phyloP scores from a whole-genome alignment of 768 basidiomycete genomes.

The Lentinula sp. region DNA sequence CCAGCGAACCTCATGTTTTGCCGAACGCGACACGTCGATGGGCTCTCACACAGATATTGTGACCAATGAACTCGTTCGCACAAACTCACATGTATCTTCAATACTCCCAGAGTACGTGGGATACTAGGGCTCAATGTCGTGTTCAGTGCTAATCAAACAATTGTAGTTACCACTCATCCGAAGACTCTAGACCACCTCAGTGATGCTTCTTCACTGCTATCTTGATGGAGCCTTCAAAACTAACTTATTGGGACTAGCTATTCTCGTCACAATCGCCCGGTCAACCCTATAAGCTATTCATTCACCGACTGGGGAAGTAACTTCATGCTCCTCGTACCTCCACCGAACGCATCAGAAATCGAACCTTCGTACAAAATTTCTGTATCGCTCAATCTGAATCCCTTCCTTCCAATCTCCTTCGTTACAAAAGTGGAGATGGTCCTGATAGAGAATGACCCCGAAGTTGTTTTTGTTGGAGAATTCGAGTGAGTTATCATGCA shows the following conservation, averaged over 20 bases:
- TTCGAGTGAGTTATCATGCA: conserved; percentile 23
- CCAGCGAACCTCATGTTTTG: neutral
- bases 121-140: neutral
- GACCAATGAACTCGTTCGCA: neutral
- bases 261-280: conserved; percentile 17
- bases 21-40: neutral
- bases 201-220: neutral
- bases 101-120: neutral
- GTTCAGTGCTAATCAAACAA: neutral
- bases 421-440: conserved; percentile 30
- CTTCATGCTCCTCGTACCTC: conserved; percentile 31
- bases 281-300: conserved; percentile 29
- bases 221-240: neutral
- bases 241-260: neutral
- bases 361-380: conserved; percentile 36
- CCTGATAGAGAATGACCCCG: conserved; percentile 18
- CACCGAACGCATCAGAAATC: conserved; percentile 14
- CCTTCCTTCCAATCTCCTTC: conserved; percentile 39
- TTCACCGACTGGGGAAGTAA: conserved; percentile 29
- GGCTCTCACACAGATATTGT: neutral
- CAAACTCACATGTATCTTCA: conserved; percentile 5
- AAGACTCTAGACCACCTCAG: conserved; percentile 6
- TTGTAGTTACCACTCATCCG: neutral
- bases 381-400: conserved; percentile 37
- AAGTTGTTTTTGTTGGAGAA: conserved; percentile 29